A percentile compares a stretch with the other conserved stretches of the same genome.
Conservation (phyloP, 495 filamentous ascomycete species). For the Penicillium psychrofluorescens region DNA sequence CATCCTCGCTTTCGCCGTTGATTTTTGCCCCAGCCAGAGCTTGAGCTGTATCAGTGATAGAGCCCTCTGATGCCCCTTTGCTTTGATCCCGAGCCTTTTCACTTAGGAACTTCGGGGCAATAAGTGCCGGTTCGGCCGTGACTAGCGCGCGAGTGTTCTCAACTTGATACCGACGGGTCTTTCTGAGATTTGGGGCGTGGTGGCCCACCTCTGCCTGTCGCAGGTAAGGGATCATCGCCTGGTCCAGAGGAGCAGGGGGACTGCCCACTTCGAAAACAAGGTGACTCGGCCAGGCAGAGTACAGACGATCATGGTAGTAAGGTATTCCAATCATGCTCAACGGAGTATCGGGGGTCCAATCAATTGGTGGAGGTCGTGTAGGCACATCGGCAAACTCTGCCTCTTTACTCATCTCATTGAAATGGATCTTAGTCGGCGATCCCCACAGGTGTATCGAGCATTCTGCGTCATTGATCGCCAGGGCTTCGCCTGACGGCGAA, state of each 20-base stretch:
- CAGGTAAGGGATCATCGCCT: slow-evolving; percentile 59
- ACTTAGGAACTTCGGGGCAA: slow-evolving; percentile 83
- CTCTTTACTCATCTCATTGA: slow-evolving; percentile 75
- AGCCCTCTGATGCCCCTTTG: slow-evolving; percentile 43
- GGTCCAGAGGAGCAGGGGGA: slow-evolving; percentile 69
- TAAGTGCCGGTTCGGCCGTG: slow-evolving; percentile 44
- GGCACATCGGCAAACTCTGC: slow-evolving; percentile 68
- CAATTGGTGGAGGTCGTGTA: slow-evolving; percentile 40
- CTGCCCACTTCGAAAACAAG: slow-evolving; percentile 76
- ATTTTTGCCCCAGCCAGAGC: slow-evolving; percentile 53
- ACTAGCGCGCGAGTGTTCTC: slow-evolving; percentile 60
- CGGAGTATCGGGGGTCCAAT: slow-evolving; percentile 72
- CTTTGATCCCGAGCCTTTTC: slow-evolving; percentile 73
- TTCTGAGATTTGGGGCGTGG: slow-evolving; percentile 72
- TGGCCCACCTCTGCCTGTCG: slow-evolving; percentile 62
- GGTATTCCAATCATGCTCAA: slow-evolving; percentile 85
- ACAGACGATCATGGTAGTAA: slow-evolving; percentile 78
- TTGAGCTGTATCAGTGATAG: slow-evolving; percentile 56
- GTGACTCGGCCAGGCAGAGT: slow-evolving; percentile 85
- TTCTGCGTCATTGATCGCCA: slow-evolving; percentile 74
- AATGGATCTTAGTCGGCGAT: slow-evolving; percentile 79
- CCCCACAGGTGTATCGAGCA: slow-evolving; percentile 85
- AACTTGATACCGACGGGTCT: slow-evolving; percentile 69
- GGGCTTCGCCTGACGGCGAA: slow-evolving; percentile 82
- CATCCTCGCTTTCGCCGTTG: slow-evolving; percentile 53